Evolutionary conservation across 2,329 filamentous ascomycete genomes (phyloP).

Genomic region (Penicillium sp.): DNA sequence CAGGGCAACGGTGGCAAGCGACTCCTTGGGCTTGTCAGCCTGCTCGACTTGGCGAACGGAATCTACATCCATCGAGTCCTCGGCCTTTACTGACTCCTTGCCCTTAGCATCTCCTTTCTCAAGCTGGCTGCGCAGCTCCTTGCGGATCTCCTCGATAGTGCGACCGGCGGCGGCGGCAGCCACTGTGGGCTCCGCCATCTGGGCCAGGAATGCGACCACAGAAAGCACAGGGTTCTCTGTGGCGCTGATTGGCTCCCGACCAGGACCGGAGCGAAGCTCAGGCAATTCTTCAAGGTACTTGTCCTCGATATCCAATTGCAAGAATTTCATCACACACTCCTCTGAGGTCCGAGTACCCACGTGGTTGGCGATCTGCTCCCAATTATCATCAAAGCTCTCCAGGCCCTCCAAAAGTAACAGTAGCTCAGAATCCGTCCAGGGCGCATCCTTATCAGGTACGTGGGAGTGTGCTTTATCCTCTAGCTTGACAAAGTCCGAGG

Average conservation of each 20-base stretch:
- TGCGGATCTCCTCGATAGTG: constrained; percentile 82
- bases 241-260: constrained; percentile 84
- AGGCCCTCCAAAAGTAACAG: constrained; percentile 87
- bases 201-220: constrained; percentile 89
- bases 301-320: constrained; percentile 95
- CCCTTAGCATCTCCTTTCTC: constrained; percentile 60
- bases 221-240: constrained; percentile 96
- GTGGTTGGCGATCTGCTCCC: constrained; percentile 88
- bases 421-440: constrained; percentile 88
- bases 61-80: constrained; percentile 62
- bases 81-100: constrained; percentile 52
- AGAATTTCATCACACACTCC: constrained; percentile 94
- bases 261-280: constrained; percentile 67
- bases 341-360: constrained; percentile 89
- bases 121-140: constrained; percentile 74
- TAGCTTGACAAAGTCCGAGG: constrained; percentile 80
- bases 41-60: constrained; percentile 30
- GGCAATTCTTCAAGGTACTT: constrained; percentile 86
- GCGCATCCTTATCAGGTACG: constrained; percentile 77
- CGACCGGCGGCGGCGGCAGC: constrained; percentile 88
- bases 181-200: constrained; percentile 83
- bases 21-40: constrained; percentile 47
- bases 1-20: constrained; percentile 72
- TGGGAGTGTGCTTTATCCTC: constrained; percentile 83
- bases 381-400: constrained; percentile 93